These are phyloP conservation scores for Citeromyces hawaiiensis DNA, from an alignment of 1,139 yeast genomes.

Conservation along the genomic window DNA sequence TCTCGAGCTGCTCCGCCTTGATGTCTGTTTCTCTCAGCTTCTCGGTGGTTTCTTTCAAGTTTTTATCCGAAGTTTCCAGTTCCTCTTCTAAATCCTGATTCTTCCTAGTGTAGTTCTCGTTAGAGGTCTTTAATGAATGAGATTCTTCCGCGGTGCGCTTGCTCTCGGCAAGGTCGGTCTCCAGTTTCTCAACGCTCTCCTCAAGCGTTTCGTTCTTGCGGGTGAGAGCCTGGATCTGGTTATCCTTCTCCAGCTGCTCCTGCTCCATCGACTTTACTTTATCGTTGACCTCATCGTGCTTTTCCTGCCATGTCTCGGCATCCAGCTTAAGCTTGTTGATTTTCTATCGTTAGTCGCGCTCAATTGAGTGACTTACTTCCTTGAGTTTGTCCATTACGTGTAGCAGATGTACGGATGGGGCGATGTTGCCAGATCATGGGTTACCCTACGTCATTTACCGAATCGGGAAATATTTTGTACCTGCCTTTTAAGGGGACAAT, in stretches of 20 bases:
- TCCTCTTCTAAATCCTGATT: slow-evolving; percentile 88
- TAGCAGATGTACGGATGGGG: background rate
- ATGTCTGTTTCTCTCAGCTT: slow-evolving; percentile 93
- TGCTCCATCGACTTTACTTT: slow-evolving; percentile 86
- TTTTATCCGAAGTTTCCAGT: slow-evolving; percentile 83
- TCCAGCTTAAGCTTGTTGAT: slow-evolving; percentile 83
- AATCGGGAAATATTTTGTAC: background rate
- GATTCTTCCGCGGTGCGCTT: slow-evolving; percentile 92
- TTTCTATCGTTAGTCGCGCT: slow-evolving; percentile 32
- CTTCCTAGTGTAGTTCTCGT: slow-evolving; percentile 87
- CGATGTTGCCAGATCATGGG: background rate
- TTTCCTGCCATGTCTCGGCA: slow-evolving; percentile 95
- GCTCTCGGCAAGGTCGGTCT: slow-evolving; percentile 62
- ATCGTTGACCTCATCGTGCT: slow-evolving; percentile 75
- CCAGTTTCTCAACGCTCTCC: slow-evolving; percentile 83
- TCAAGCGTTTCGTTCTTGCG: slow-evolving; percentile 89
- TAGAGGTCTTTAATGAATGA: slow-evolving; percentile 75
- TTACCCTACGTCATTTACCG: background rate
- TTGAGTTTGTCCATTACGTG: slow-evolving; percentile 4
- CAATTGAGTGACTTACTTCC: slow-evolving; percentile 3
- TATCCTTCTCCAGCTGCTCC: slow-evolving; percentile 83
- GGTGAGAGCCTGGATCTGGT: slow-evolving; percentile 84
- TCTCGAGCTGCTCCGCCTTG: slow-evolving; percentile 93
- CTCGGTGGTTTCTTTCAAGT: slow-evolving; percentile 81
- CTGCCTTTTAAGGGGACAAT: background rate